Base-by-base conservation (phyloP, 805 yeast species). In the Zygosaccharomyces pseudorouxii region DNA sequence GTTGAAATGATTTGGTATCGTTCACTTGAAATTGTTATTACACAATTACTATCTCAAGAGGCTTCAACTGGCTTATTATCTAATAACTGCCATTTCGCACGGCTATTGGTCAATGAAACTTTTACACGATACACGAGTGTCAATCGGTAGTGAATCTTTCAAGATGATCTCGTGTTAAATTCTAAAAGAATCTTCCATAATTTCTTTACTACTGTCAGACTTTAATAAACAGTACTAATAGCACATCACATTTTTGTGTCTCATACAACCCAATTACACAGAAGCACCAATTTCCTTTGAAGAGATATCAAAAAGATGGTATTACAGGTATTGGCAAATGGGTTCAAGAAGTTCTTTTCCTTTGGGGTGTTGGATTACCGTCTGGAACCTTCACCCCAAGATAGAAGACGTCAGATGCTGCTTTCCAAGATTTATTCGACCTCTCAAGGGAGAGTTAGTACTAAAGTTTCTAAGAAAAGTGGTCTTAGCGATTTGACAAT, bases 301-400 rank as follows among this genome's bases (percentile, higher is more conserved):
- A 28, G 36, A 18, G 7, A 18, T 28, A 29, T 41, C 33, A 29
- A 41, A 33, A 33, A 33, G 37, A 18, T 14, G 37, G 19, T 33
- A 23, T 16, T 41, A 25, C 19, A 41, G 43, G 25, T 23, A 20
- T 25, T 45, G 44, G 16, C 38, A 8, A 29, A 41, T 33, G 38
- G 22, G 16, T 30, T 45, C 16, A 30, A 41, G 27, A 58, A 58
- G 16, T 61, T 57, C 46, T 56, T 61, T 41, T 58, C 64, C 8
- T 55, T 60, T 37, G 59, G 55, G 44, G 56, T 58, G 9, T 46
- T 63, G n/a, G 67, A 63, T 48, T 52, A 62, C 12, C 54, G 69
- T 31, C 51, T 64, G 23, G 49, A 53, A 25, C 60, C 65, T 19
- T 46, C 55, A n/a, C 35, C 52, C 20, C 55, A 51, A 20, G 42